Evolutionary conservation across 352 stramenopile species (phyloP).

Genomic region (Pythium phragmiticola): DNA sequence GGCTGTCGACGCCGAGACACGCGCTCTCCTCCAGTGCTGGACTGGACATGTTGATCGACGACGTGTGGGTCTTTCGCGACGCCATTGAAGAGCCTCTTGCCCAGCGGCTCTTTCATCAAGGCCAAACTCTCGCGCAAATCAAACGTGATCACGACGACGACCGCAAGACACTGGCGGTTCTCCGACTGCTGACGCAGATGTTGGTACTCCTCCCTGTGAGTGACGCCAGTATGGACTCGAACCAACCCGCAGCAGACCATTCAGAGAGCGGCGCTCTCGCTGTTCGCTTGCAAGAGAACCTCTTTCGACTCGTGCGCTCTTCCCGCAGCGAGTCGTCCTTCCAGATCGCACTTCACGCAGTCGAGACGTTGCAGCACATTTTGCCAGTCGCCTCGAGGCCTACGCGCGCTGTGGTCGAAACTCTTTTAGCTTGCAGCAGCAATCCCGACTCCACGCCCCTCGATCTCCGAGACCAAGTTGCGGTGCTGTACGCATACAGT

Average conservation of each 20-base stretch:
- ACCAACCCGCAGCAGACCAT: not conserved
- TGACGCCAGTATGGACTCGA: not conserved
- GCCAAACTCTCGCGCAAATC: constrained; percentile 3
- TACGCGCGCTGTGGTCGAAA: not conserved
- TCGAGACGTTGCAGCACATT: constrained; percentile 1
- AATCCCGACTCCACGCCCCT: not conserved
- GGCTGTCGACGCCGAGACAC: too few relatives aligned
- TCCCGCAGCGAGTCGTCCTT: not conserved
- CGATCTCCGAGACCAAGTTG: constrained; percentile 22
- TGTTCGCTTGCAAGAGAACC: not conserved
- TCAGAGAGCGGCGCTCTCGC: not conserved
- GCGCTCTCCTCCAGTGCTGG: too few relatives aligned
- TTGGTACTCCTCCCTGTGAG: not conserved
- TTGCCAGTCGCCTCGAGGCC: not conserved
- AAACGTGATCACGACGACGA: constrained; percentile 1
- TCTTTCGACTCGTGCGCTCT: constrained; percentile 1
- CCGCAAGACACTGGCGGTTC: not conserved
- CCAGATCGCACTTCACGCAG: not conserved
- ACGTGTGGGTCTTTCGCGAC: constrained; percentile 5
- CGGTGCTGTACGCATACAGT: constrained; percentile 27
- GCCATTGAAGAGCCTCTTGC: not conserved
- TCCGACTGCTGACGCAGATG: not conserved
- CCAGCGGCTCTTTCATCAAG: not conserved
- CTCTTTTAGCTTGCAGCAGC: not conserved
- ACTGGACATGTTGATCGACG: constrained; percentile 6